Evolutionary conservation across 2,329 filamentous ascomycete genomes (phyloP), one percentile per base, ranked within the genome.

Genomic region (Pyrenochaeta sp.): DNA sequence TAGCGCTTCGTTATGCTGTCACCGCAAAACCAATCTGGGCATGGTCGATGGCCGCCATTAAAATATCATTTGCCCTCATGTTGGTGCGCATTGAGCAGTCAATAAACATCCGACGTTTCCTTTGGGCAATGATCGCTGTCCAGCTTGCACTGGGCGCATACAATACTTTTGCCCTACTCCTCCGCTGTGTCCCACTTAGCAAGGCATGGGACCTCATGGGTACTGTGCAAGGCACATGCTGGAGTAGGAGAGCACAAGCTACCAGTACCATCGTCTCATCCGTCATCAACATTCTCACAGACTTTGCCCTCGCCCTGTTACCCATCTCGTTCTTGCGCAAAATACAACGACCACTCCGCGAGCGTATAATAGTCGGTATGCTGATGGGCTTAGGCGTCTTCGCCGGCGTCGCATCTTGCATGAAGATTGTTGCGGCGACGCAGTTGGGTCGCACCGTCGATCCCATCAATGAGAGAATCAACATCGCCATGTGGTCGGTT

Each of bases 311-410:
- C 45, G 56, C 61, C 2, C 12, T 58, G 14, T 39, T 68, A 3
- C 64, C 61, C 0, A 40, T 68, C 10, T 49, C 58, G 1, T 65
- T 66, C 41, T 49, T 64, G 12, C 50, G 53, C n/a, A 52, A 46
- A 2, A 53, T 64, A 2, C 46, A 55, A 7, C 51, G 59, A 0
- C 63, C 64, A 3, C 20, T 61, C 2, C 54, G 57, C 14, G 63
- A 67, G 33, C 61, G 58, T 12, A 27, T 68, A 4, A 32, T 64
- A 7, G 31, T 67, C 3, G 58, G 49, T 11, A 15, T 47, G 2
- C 50, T 68, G 3, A 61, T 67, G 54, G 51, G 44, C 4, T 52
- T 71, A 2, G 63, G 61, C 2, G n/a, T 67, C 11, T 64, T 71
- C 39, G 63, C 67, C 5, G 54, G 62, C 1, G 44, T 61, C 6